Evolutionary conservation across 2,329 filamentous ascomycete species (phyloP), one percentile per base, ranked within the genome.

Genomic region (Zymoseptoria passerinii): DNA sequence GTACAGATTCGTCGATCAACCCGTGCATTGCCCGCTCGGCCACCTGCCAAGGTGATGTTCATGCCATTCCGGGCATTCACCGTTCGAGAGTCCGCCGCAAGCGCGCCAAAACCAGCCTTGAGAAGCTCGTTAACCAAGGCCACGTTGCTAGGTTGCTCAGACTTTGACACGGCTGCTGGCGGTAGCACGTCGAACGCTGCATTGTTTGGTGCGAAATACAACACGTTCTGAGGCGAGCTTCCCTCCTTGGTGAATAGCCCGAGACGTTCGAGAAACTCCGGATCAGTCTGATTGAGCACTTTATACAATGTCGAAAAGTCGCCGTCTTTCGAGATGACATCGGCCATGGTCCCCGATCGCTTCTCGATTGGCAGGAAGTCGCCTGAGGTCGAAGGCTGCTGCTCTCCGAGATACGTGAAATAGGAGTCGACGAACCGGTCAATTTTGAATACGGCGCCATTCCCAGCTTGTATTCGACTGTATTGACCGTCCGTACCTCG

Each of bases 191-290:
- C 60, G 48, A 64, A 62, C 16, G 62, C 62, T 4, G 20, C 28
- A 28, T 64, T 61, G 40, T 35, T 59, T 1, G 62, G 62, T 13
- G 60, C 62, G 9, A 64, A 54, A 28, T 59, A 64, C 1, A 62
- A 53, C 10, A 51, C 56, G 27, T 35, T 44, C 18, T 53, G 9
- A 9, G 28, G 23, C 19, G 54, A 10, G 27, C 8, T 35, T 2
- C 19, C 40, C 10, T 35, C 16, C 2, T 48, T 18, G 1, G 52
- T 28, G 4, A 28, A 52, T 8, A 63, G 55, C 1, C 55, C 44
- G 10, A 64, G 58, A 3, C 58, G 53, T 6, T 48, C 48, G 8
- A 61, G 52, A 23, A 61, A 64, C 18, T 56, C 55, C 10, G 62
- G 60, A 16, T 54, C 23, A 10, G 60, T 9, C 3, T 54, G 27